Evolutionary conservation across 495 filamentous ascomycete species (phyloP), one percentile per base, ranked within the genome.

Genomic region (Chaetomidium leptoderma): DNA sequence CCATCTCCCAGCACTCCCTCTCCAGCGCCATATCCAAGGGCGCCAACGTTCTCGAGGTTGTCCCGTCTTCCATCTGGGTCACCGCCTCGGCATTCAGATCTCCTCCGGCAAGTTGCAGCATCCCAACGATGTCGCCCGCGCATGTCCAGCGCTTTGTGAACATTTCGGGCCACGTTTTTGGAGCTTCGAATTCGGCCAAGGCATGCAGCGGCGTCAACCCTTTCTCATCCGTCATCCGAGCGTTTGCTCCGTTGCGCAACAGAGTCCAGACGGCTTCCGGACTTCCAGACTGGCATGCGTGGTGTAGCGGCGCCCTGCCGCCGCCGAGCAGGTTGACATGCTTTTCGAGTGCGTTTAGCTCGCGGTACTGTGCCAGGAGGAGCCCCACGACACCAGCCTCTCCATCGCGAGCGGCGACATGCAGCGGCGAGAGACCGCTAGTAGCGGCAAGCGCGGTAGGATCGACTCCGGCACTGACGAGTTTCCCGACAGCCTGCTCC

Each of bases 291-390:
- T 21, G 27, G 17, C 63, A 66, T 3, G 69, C 64, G 55, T 63
- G 66, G 40, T 66, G 62, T 6, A 71, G 53, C n/a, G 69, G 62
- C 8, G 66, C 60, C 55, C 64, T 62, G 11, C 63, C 60, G 19
- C 57, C 36, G 0, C 42, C 42, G 53, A 66, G 61, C 23, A 40
- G 48, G 17, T 65, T 54, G n/a, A 55, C 33, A 8, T 37, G 30
- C 21, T 27, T 19, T 9, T 29, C 42, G n/a, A 55, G 32, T 14
- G 30, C 32, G 30, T n/a, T 29, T 7, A 16, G 30, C 42, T 55
- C 9, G 30, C 53, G 40, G 39, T 55, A 55, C 43, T 29, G 42
- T 0, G 30, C 53, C 11, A 55, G 32, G 2, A 55, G 32, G 3
- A 55, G 13, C 14, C 29, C 53, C 6, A 47, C 27, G 9, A 39